Base-by-base conservation (phyloP, 495 filamentous ascomycete species). In the Trypethelium eluteriae region DNA sequence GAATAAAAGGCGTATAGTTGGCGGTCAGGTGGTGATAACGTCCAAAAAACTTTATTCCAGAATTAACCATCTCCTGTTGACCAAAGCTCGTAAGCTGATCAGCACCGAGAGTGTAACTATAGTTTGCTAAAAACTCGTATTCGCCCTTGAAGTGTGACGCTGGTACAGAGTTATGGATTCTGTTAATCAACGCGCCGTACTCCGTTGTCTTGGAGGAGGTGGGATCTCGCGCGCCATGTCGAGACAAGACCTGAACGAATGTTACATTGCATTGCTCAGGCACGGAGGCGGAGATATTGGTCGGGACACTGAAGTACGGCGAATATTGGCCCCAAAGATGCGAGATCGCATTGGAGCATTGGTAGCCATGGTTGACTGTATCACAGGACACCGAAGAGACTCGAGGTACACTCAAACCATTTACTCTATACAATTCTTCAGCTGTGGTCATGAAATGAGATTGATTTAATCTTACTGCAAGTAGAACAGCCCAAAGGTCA, bases 241-340 rank as follows among this genome's bases (percentile, higher is more conserved):
- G 84, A 9, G 89, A 89, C 64, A 96, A 81, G 16, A 92, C 75
- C 70, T 93, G 89, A 10, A 82, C 91, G 73, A 94, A 93, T 44
- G 85, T 91, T 67, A 93, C 73, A 57, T 83, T 74, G 78, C 92
- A 96, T 36, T 77, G 77, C 2, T 77, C 46, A 1, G 91, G 91
- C 3, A 89, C 70, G 0, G 77, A 74, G 1, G 80, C 67, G 3
- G 83, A 78, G 50, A 91, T 81, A 6, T 83, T 74, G 0, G 89
- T 89, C 35, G 85, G 82, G 2, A 92, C 85, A 0, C 84, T 81
- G 78, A 88, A 95, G 75, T 84, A 92, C 14, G 92, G 90, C 32
- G 90, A 90, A 76, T 96, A 94, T 72, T 92, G 89, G 59, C 64
- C 92, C 92, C 91, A 95, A 66, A 76, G 82, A 67, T 89, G 90